Evolutionary conservation across 768 basidiomycete species (phyloP), one percentile per base, ranked within the genome.

Genomic region (Xerocomellus amylosporus): DNA sequence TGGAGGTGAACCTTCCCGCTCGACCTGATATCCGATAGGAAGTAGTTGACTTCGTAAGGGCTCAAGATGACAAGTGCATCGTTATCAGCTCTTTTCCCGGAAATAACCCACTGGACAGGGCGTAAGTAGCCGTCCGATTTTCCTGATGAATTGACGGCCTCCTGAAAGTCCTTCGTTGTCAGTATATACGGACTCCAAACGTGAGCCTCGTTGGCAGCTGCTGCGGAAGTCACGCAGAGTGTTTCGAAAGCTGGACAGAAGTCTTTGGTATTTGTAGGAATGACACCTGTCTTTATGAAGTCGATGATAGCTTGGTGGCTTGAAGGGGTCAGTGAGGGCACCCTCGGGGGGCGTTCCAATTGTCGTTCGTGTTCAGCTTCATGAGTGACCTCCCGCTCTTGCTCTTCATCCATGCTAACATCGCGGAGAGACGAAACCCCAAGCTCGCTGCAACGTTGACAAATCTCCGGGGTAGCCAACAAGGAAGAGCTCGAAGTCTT

Each of bases 301-400:
- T 22, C 0, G 15, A 45, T 7, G 2, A 74, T 58, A 9, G 64
- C 58, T 4, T 12, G 14, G 31, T 66, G 53, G 36, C 71, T 20
- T 2, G 45, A 40, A 49, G 71, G 73, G 1, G 1, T 8, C 4
- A 57, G 58, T 10, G 70, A 52, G 8, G 40, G 2, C 15, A 68
- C 65, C 24, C 38, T 63, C 2, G 68, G 60, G 6, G 76, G 74
- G 8, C 74, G 67, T 58, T 77, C 64, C 3, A 73, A 58, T 53
- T 79, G 67, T 7, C 61, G 64, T 55, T 81, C 78, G 12, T 58
- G 62, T 55, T 79, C 78, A 8, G 69, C 64, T 58, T 82, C 79
- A 22, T 76, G 76, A 3, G 59, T 56, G 7, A 81, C 64, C 53
- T 82, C 79, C 33, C 79, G 66, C 54, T 82, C 80, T 54, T 81